These are phyloP conservation scores for Grigorovia jiainica DNA, from an alignment of 805 yeast species.

Conservation along the genomic window DNA sequence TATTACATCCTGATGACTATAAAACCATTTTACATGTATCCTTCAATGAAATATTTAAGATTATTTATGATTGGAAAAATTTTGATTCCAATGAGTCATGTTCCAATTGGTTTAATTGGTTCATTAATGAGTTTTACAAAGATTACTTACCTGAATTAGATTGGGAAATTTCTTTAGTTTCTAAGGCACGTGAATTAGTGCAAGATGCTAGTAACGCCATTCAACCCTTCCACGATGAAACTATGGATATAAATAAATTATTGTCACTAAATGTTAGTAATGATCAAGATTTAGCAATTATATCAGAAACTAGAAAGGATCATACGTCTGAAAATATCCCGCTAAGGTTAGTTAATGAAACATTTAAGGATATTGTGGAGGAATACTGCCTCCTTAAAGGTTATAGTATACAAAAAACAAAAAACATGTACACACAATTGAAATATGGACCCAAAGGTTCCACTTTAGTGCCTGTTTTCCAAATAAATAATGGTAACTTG, in stretches of 20 bases:
- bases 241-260: slow-evolving; percentile 5
- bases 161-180: background rate
- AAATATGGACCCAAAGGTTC: slow-evolving; percentile 22
- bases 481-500: slow-evolving; percentile 5
- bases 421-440: slow-evolving; percentile 11
- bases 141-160: background rate
- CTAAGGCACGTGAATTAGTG: background rate
- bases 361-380: slow-evolving; percentile 59
- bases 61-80: slow-evolving; percentile 19
- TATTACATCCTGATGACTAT: slow-evolving; percentile 9
- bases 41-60: slow-evolving; percentile 18
- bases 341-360: slow-evolving; percentile 32
- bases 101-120: slow-evolving; percentile 19
- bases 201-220: background rate
- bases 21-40: slow-evolving; percentile 6
- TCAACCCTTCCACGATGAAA: slow-evolving; percentile 17
- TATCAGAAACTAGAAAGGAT: background rate
- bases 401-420: slow-evolving; percentile 22
- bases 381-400: slow-evolving; percentile 46
- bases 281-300: background rate
- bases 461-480: slow-evolving; percentile 18
- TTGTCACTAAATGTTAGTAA: background rate
- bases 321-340: slow-evolving; percentile 30
- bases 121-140: slow-evolving; percentile 11
- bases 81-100: slow-evolving; percentile 7